Evolutionary conservation across 305 asterid species (phyloP), one percentile per base, ranked within the genome.

Genomic region (Euphrasia arctica): DNA sequence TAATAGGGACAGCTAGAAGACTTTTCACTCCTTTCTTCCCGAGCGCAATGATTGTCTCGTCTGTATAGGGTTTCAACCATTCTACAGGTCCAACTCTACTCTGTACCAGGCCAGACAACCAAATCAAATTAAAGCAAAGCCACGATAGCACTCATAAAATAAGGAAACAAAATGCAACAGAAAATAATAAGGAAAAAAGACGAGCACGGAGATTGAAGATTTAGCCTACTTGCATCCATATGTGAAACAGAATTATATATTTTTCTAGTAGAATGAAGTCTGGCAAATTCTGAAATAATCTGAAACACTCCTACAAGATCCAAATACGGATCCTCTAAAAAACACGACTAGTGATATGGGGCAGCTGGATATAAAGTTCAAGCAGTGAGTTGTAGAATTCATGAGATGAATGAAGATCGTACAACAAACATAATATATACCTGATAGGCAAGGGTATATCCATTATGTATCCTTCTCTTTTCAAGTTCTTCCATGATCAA

Each of bases 71-170:
- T 79, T 77, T 93, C 80, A 93, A 76, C 99, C 99, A 90, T 81
- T 93, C 97, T 71, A 90, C 99, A 51, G 99, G 99, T 63, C 96
- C 99, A 67, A 93, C 99, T 85, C 97, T 88, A 78, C 99, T 93
- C 99, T 93, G 96, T 67, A 82, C 72, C 75, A 74, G 65, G 71
- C 64, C 51, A 68, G 68, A 65, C 62, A 77, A 61, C 36, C 45
- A 62, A 64, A 67, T 61, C 63, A 73, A 70, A 63, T 65, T 58
- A 66, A 58, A 42, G 62, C 51, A 45, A 60, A 59, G 29, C 41
- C 49, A 58, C 11, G 14, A 15, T 22, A 62, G 9, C 51, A 32
- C 22, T 15, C 27, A 25, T 28, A 4, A 1, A 52, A 67, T 42
- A 25, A 34, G 64, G 31, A 4, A 51, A 51, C 6, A 51, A 3